phyloP scores from a whole-genome alignment of 306 rosid genomes.

The Acacia melanoxylon region DNA sequence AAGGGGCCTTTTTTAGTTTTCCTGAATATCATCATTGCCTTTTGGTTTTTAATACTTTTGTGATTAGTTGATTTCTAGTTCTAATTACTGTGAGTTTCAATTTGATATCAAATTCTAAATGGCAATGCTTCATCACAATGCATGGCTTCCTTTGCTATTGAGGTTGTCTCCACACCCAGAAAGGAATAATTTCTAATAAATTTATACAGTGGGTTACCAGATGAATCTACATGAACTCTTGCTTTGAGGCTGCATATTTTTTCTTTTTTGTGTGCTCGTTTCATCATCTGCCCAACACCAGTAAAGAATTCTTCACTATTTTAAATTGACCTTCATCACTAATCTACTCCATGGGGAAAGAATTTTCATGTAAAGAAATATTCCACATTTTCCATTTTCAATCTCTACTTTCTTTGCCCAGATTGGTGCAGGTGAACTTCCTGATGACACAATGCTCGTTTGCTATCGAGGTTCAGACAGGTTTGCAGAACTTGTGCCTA shows the following conservation, averaged over 20 bases:
- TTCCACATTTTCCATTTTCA: constrained; percentile 26
- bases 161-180: not conserved
- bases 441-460: constrained; percentile 82
- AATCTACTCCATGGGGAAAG: not conserved
- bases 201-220: not conserved
- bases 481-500: constrained; percentile 44
- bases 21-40: not conserved
- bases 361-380: constrained; percentile 1
- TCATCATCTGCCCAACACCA: not conserved
- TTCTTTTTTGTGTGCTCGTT: not conserved
- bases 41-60: not conserved
- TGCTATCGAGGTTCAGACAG: constrained; percentile 93
- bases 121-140: not conserved
- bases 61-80: constrained; percentile 5
- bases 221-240: not conserved
- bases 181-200: not conserved
- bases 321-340: not conserved
- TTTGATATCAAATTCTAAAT: constrained; percentile 5
- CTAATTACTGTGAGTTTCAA: not conserved
- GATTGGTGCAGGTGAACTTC: constrained; percentile 96
- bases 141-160: not conserved
- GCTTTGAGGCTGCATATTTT: not conserved
- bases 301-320: not conserved
- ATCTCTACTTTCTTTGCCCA: constrained; percentile 48
- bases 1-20: not conserved